Conservation (phyloP, 2,329 filamentous ascomycete genomes). For the Exserohilum turcica region DNA sequence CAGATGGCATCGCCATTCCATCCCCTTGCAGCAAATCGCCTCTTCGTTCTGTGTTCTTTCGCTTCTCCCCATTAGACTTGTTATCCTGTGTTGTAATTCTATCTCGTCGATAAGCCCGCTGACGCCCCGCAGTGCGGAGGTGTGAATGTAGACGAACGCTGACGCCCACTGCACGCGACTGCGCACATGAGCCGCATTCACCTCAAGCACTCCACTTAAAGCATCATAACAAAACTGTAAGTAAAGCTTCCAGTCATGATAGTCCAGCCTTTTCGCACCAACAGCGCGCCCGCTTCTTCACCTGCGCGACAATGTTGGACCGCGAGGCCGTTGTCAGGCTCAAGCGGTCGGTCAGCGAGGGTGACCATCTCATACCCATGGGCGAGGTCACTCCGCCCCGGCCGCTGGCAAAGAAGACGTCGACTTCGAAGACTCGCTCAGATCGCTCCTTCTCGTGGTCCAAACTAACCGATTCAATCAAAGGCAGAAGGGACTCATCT, state of each 20-base stretch:
- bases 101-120: conserved; percentile 8
- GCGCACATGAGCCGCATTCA: conserved; percentile 35
- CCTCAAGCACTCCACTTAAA: conserved; percentile 23
- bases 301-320: conserved; percentile 24
- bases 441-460: conserved; percentile 34
- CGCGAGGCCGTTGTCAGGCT: conserved; percentile 26
- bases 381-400: conserved; percentile 22
- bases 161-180: conserved; percentile 25
- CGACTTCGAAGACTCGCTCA: conserved; percentile 2
- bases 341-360: conserved; percentile 34
- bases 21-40: conserved; percentile 5
- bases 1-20: conserved; percentile 14
- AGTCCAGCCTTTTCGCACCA: conserved; percentile 8
- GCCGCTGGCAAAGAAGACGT: conserved; percentile 13
- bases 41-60: conserved; percentile 1
- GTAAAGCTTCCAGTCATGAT: conserved; percentile 18
- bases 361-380: conserved; percentile 22
- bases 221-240: conserved; percentile 26
- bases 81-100: conserved; percentile 2
- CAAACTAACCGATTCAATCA: conserved; percentile 36
- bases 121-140: conserved; percentile 14
- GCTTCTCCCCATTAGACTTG: background rate
- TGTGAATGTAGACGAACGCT: conserved; percentile 26
- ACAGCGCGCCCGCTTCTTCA: conserved; percentile 4
- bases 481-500: conserved; percentile 24